Evolutionary conservation across 129 eudicot species (phyloP).

Genomic region (Centella asiatica): DNA sequence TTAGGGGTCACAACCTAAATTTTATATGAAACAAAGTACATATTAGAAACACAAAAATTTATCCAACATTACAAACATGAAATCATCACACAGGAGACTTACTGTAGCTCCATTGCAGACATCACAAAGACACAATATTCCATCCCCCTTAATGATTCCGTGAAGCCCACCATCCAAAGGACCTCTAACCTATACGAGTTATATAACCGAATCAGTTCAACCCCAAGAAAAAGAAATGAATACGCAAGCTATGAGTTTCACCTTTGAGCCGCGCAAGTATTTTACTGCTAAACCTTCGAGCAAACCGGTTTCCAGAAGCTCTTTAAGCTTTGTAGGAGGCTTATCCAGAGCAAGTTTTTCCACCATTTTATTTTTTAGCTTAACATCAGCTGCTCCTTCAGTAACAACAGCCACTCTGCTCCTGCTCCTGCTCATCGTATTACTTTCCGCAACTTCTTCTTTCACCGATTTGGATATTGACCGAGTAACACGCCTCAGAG

Average conservation of each 20-base stretch:
- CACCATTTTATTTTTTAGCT: neutral
- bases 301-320: constrained; percentile 9
- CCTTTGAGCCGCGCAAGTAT: neutral
- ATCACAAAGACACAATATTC: constrained; percentile 3
- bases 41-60: neutral
- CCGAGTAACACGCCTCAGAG: constrained; percentile 8
- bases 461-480: neutral
- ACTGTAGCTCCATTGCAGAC: neutral
- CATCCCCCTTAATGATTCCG: constrained; percentile 1
- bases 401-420: neutral
- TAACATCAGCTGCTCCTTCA: neutral
- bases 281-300: constrained; percentile 3
- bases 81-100: neutral
- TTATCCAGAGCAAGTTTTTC: constrained; percentile 3
- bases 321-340: constrained; percentile 12
- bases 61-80: neutral
- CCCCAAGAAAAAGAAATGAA: neutral
- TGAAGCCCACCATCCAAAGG: neutral
- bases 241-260: neutral
- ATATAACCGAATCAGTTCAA: neutral
- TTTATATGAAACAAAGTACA: neutral
- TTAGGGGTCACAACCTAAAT: constrained; percentile 63
- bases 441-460: constrained; percentile 1
- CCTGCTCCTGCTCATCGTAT: neutral
- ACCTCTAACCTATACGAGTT: neutral